A percentile compares a stretch with the other conserved stretches of the same genome.
These are phyloP conservation scores for Pythium biforme DNA, from an alignment of 352 stramenopile genomes.

Conservation along the genomic window DNA sequence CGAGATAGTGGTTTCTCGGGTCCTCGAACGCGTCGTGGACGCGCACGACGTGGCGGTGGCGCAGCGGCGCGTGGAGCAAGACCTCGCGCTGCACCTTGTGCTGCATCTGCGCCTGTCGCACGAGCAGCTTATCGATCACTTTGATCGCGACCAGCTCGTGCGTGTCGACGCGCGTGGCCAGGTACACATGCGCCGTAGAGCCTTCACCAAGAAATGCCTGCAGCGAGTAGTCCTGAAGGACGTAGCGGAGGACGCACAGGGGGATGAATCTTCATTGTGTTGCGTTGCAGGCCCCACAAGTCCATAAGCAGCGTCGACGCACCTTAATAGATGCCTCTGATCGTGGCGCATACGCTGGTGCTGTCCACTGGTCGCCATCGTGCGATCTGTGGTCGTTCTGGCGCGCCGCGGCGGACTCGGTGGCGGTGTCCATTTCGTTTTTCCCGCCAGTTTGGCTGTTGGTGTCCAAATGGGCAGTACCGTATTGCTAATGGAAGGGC, in stretches of 20 bases:
- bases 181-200: constrained; percentile 76
- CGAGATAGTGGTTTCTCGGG: constrained; percentile 73
- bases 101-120: constrained; percentile 57
- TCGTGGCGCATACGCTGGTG: background rate
- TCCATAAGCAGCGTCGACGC: background rate
- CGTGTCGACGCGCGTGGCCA: constrained; percentile 40
- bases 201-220: constrained; percentile 76
- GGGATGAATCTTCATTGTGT: background rate
- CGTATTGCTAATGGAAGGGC: background rate
- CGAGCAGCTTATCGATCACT: constrained; percentile 78
- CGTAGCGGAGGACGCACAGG: background rate
- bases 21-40: constrained; percentile 74
- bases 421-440: constrained; percentile 5
- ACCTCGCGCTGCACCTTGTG: constrained; percentile 68
- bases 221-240: constrained; percentile 55
- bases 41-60: constrained; percentile 53
- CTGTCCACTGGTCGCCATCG: background rate
- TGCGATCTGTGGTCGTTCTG: background rate
- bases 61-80: constrained; percentile 58
- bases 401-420: background rate
- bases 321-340: constrained; percentile 8
- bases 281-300: background rate
- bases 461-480: too few species aligned
- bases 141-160: constrained; percentile 69
- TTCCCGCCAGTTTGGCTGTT: background rate